Evolutionary conservation across 768 basidiomycete genomes (phyloP), one percentile per base, ranked within the genome.

Genomic region (Panaeolus papilionaceus): DNA sequence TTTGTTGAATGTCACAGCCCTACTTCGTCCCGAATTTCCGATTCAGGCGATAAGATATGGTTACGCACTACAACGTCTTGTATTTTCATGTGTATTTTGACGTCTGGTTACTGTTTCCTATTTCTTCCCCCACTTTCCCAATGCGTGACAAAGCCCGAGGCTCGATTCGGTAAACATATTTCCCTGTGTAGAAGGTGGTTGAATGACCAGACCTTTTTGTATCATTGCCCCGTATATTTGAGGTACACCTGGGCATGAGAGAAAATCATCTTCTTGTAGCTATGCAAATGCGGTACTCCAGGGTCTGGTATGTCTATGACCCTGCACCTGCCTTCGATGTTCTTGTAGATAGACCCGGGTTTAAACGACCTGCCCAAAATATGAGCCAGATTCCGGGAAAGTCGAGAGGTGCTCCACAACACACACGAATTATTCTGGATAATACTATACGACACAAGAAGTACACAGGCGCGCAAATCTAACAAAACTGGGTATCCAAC

Each of bases 141-240:
- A 28, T 10, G 20, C 26, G 28, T 58, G 54, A 58, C 33, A 58
- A 58, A 16, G 28, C 26, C 54, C 54, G 54, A 58, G 33, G 54
- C 54, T 58, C 54, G 54, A 58, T 58, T 58, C 54, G 54, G 54
- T 58, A 58, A 58, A 33, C 54, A 58, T 58, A 58, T 58, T 58
- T 58, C 54, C 54, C 28, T 58, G 54, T 58, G 54, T 58, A 58
- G 54, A 58, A 58, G 54, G 54, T 58, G 54, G 54, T 58, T 58
- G 16, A 51, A 58, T 33, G 28, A 58, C 28, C 54, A 58, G 28
- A 51, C 26, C 49, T 51, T 23, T 51, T 51, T 23, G 23, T 26
- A 37, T 12, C 54, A 14, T 58, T 58, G n/a, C 54, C 54, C 26
- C 33, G 26, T 33, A 37, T 58, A n/a, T 58, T 58, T 10, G 49